phyloP scores from a whole-genome alignment of 352 stramenopile species.

The Phytophthora idaei region DNA sequence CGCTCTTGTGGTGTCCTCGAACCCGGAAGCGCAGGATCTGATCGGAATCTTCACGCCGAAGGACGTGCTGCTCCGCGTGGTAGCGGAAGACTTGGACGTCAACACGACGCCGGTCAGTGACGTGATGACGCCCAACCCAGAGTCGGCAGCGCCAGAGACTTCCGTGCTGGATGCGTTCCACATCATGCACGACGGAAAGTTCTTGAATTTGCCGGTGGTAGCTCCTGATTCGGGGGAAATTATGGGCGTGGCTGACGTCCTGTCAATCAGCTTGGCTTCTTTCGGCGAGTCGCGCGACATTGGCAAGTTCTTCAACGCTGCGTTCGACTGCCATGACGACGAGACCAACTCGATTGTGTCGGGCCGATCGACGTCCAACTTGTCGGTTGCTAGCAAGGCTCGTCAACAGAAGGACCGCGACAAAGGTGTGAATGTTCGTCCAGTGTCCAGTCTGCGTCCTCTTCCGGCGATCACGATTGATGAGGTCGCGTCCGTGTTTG shows the following conservation, averaged over 20 bases:
- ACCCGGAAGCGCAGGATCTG: constrained; percentile 65
- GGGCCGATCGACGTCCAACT: constrained; percentile 61
- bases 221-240: constrained; percentile 71
- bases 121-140: constrained; percentile 96
- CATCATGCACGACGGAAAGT: constrained; percentile 98
- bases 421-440: constrained; percentile 77
- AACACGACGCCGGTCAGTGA: constrained; percentile 88
- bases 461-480: constrained; percentile 77
- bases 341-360: constrained; percentile 58
- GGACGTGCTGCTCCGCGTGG: constrained; percentile 96
- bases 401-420: constrained; percentile 79
- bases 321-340: constrained; percentile 76
- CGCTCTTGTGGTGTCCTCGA: constrained; percentile 72
- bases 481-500: constrained; percentile 84
- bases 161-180: constrained; percentile 97
- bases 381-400: constrained; percentile 64
- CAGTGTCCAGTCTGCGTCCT: constrained; percentile 83
- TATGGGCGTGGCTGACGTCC: constrained; percentile 79
- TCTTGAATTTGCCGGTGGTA: constrained; percentile 97
- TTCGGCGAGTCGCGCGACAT: constrained; percentile 83
- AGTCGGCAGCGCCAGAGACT: constrained; percentile 93
- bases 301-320: constrained; percentile 79
- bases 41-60: constrained; percentile 98
- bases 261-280: constrained; percentile 79
- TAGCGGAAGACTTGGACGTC: constrained; percentile 91